Evolutionary conservation across 768 basidiomycete genomes (phyloP), one percentile per base, ranked within the genome.

Genomic region (Sporobolomyces roseus): DNA sequence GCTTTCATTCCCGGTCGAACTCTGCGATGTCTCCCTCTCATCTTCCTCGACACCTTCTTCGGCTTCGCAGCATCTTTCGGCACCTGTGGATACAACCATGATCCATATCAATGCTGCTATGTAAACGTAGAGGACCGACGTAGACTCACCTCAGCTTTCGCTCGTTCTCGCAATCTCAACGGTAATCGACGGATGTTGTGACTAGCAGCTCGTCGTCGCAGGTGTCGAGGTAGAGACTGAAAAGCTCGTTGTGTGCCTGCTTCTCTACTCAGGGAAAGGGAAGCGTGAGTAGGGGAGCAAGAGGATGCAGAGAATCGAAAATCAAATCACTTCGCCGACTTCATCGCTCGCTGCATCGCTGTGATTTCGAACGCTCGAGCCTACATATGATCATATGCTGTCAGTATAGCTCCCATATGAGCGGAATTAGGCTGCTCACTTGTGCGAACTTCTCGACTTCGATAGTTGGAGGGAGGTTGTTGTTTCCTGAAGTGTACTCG

Each of bases 161-260:
- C 93, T 77, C 88, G 89, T 52, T 85, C 85, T 61, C 93, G 84
- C 35, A 98, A 81, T 23, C 89, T 83, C n/a, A 84, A 77, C 2
- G 94, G 94, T 35, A 99, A 90, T 16, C 93, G 86, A 6, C 91
- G 87, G 29, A 92, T 87, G 78, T 97, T 89, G 78, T 98, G 94
- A 75, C 91, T 93, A 3, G 96, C 94, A 16, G 94, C 94, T 75
- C 94, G 83, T 51, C 94, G 84, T 33, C 96, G 85, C 29, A 99
- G 83, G 79, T 93, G 90, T 23, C 94, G 85, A 16, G 94, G 94
- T 10, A 98, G 83, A 14, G 88, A 86, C 79, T 99, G 94, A 86
- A 93, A 99, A 7, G 86, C 75, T 50, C 74, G 58, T 32, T 72
- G 70, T 7, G 75, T 74, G 21, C 71, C 75, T 48, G 71, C 71